Percentiles rank a stretch among this genome's conserved stretches.
Conservation (phyloP, 2,329 filamentous ascomycete species). For the Bipolaris cookei region DNA sequence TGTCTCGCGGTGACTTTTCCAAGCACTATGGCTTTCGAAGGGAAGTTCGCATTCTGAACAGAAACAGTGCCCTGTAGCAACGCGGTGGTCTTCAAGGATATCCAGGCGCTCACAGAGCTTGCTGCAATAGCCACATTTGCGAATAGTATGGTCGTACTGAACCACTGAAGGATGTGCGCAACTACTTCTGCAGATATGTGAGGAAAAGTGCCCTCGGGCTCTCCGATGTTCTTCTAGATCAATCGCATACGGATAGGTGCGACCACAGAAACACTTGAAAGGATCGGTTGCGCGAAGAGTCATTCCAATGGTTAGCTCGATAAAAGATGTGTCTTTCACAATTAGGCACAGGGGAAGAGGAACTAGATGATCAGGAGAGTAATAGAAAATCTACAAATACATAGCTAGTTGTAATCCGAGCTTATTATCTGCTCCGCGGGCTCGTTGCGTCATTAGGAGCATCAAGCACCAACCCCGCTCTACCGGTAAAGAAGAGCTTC, state of each 20-base stretch:
- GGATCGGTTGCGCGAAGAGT: conserved; percentile 1
- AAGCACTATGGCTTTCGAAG: conserved; percentile 14
- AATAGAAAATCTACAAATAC: neutral
- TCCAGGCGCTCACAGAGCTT: conserved; percentile 16
- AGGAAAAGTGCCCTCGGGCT: conserved; percentile 17
- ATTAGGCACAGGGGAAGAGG: neutral
- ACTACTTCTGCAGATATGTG: conserved; percentile 8
- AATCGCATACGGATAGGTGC: conserved; percentile 9
- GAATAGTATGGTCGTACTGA: conserved; percentile 5
- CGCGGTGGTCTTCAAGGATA: conserved; percentile 17
- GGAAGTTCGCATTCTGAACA: conserved; percentile 14
- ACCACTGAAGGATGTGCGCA: conserved; percentile 11
- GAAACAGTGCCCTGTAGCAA: conserved; percentile 16
- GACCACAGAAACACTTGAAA: conserved; percentile 13
- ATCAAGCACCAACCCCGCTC: no score
- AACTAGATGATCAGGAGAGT: neutral
- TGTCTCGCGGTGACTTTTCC: neutral
- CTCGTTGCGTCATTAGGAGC: no score
- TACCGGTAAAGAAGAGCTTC: neutral
- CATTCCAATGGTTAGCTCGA: conserved; percentile 1
- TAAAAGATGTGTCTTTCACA: neutral
- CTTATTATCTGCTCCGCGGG: neutral
- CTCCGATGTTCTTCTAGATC: conserved; percentile 20
- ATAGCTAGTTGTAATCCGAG: neutral
- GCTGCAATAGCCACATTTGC: conserved; percentile 11